A percentile compares a stretch with the other conserved stretches of the same genome.
Conservation (phyloP, 495 filamentous ascomycete species). For the Penicillium longicatenatum region DNA sequence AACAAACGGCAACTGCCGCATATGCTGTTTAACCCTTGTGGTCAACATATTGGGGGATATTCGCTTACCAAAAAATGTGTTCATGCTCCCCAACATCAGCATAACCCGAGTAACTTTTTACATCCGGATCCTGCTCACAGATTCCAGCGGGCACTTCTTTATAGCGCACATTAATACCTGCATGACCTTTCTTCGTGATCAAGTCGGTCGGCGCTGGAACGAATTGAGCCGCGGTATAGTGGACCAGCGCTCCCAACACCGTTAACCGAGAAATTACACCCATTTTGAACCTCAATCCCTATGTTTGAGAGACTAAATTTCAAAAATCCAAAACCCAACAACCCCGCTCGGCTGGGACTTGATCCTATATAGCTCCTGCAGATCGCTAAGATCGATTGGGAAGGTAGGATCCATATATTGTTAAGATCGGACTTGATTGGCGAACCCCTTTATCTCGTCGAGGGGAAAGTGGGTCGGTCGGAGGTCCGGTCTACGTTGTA, state of each 20-base stretch:
- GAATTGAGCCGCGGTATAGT: conserved; percentile 48
- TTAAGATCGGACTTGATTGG: conserved; percentile 11
- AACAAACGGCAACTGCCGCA: too few relatives aligned
- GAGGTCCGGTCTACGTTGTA: background rate
- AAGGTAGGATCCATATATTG: conserved; percentile 12
- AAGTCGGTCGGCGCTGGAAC: conserved; percentile 59
- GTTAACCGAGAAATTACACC: conserved; percentile 4
- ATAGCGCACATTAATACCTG: conserved; percentile 57
- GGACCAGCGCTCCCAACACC: conserved; percentile 5
- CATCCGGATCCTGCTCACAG: conserved; percentile 64
- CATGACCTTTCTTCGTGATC: conserved; percentile 51
- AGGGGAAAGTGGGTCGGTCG: background rate
- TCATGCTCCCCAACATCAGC: conserved; percentile 61
- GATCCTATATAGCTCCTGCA: conserved; percentile 11
- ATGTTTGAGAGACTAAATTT: background rate
- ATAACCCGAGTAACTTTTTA: conserved; percentile 69
- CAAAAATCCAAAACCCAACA: background rate
- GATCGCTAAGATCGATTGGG: conserved; percentile 13
- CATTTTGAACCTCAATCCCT: conserved; percentile 10
- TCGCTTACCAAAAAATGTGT: conserved; percentile 59
- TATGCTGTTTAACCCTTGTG: too few relatives aligned
- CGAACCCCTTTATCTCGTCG: background rate
- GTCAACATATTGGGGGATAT: background rate
- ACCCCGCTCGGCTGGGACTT: conserved; percentile 10
- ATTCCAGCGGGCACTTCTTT: conserved; percentile 64